phyloP scores from a whole-genome alignment of 331 rosid species.

The Acacia pycnantha region DNA sequence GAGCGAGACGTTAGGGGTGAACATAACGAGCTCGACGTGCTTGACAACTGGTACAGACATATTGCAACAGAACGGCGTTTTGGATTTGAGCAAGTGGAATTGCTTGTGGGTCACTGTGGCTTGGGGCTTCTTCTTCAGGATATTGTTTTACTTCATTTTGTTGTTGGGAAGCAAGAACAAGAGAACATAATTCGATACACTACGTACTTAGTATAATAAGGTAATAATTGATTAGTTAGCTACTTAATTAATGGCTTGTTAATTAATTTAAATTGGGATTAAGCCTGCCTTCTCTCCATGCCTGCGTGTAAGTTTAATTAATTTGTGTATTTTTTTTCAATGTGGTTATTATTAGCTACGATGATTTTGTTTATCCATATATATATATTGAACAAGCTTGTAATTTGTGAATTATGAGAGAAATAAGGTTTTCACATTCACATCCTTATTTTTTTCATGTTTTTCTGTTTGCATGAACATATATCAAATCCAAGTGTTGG shows the following conservation, averaged over 20 bases:
- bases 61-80: constrained; percentile 61
- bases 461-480: not conserved
- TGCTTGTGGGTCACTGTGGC: constrained; percentile 83
- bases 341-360: not conserved
- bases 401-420: not conserved
- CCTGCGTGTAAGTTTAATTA: not conserved
- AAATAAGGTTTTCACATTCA: not conserved
- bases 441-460: not conserved
- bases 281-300: not conserved
- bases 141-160: constrained; percentile 66
- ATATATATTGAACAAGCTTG: not conserved
- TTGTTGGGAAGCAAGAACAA: constrained; percentile 92
- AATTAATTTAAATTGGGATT: not conserved
- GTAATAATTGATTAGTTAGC: not conserved
- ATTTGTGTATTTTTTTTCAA: constrained; percentile 16
- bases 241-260: not conserved
- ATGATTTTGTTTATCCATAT: not conserved
- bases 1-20: constrained; percentile 65
- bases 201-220: not conserved
- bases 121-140: constrained; percentile 93
- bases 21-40: constrained; percentile 66
- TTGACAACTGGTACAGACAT: constrained; percentile 76
- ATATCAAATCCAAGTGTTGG: not conserved
- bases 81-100: constrained; percentile 79
- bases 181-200: constrained; percentile 40